Base-by-base conservation (phyloP, 2,329 filamentous ascomycete species). In the Teratosphaeria pseudoeucalypti region DNA sequence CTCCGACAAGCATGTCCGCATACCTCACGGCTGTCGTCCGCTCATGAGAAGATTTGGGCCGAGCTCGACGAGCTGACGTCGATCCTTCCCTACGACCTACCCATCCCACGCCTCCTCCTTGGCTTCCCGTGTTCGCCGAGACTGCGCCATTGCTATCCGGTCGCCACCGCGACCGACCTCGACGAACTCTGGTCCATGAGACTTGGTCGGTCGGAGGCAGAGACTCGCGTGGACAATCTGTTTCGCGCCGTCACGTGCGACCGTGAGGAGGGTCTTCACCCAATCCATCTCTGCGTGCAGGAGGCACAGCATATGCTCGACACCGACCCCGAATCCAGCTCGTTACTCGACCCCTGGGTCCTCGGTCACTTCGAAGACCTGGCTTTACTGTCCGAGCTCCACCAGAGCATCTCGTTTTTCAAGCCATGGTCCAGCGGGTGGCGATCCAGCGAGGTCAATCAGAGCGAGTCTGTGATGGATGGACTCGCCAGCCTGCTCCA, bases 1-100 rank as follows among this genome's bases (percentile, higher is more conserved):
- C 79, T 79, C 76, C 65, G 72, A 11, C 69, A 73, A 6, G 69
- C 80, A 3, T 66, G 79, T 6, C 58, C 69, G 0, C 67, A 62
- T 3, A 61, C 74, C 1, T 26, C 80, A 1, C 26, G 63, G 0
- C 67, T 74, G 14, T 70, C 74, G 0, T 74, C 75, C 55, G 3
- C 70, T 0, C 62, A 70, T 1, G 66, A 81, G 6, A 72, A 76
- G 34, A 27, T 69, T 6, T 81, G 75, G 65, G 64, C 74, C 0
- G 66, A 75, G 32, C 69, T 82, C 10, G 70, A 71, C 6, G 59
- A 67, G 26, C 52, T 65, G 16, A 43, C 68, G 39, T n/a, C 43
- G 43, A 23, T 49, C n/a, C 43, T 49, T 4, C 43, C 43, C 26
- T 49, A 49, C 43, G 52, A 57, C 16, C 26, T 55, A 9, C 60